Conservation (phyloP, 306 rosid species). For the Boehmeria nivea region DNA sequence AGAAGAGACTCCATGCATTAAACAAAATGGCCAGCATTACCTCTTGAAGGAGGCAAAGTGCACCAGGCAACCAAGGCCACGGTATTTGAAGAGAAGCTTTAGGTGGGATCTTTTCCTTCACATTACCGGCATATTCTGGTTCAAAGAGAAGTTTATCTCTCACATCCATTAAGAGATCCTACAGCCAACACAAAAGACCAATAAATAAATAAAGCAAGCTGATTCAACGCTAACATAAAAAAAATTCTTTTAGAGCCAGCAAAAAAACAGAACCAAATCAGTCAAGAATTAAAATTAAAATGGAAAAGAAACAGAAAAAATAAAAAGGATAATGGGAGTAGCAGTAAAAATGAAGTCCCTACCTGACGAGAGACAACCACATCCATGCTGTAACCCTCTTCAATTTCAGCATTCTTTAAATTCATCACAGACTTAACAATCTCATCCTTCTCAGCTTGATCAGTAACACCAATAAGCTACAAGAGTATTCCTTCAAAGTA, state of each 20-base stretch:
- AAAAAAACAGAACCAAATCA: background rate
- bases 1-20: background rate
- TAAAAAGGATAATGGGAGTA: background rate
- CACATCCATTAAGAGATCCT: slow-evolving; percentile 89
- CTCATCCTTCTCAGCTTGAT: slow-evolving; percentile 92
- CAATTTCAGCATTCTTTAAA: slow-evolving; percentile 73
- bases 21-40: slow-evolving; percentile 26
- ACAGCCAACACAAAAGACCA: slow-evolving; percentile 19
- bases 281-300: background rate
- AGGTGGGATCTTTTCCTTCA: slow-evolving; percentile 77
- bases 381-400: slow-evolving; percentile 80
- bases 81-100: slow-evolving; percentile 70
- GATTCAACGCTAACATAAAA: background rate
- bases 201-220: background rate
- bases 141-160: slow-evolving; percentile 98
- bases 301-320: slow-evolving; percentile 10
- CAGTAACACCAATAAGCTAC: slow-evolving; percentile 86
- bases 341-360: slow-evolving; percentile 8
- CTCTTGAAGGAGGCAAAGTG: slow-evolving; percentile 97
- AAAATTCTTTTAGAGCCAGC: background rate
- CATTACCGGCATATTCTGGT: slow-evolving; percentile 83
- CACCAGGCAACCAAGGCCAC: slow-evolving; percentile 90
- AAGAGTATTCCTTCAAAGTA: slow-evolving; percentile 19
- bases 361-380: slow-evolving; percentile 80
- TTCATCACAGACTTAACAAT: slow-evolving; percentile 88